Evolutionary conservation across 768 basidiomycete genomes (phyloP).

Genomic region (Amanita inopinata): DNA sequence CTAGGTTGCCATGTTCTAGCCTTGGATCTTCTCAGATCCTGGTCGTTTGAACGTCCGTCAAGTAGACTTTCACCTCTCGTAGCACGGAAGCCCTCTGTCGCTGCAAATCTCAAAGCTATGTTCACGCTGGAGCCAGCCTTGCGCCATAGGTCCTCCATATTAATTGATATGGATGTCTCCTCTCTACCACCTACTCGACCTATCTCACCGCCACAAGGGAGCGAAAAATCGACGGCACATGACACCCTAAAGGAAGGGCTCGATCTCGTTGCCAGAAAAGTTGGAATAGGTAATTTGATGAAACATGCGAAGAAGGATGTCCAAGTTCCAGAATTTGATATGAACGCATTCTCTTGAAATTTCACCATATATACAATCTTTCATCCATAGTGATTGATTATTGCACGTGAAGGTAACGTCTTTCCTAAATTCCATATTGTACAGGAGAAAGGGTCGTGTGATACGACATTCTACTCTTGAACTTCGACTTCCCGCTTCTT

Average conservation of each 20-base stretch:
- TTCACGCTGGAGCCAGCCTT: slow-evolving; percentile 43
- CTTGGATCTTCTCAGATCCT: slow-evolving; percentile 78
- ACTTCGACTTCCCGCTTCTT: slow-evolving; percentile 79
- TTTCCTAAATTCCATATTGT: neutral
- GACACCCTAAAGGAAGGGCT: slow-evolving; percentile 39
- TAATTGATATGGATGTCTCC: slow-evolving; percentile 84
- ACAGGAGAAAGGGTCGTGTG: neutral
- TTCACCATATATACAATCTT: neutral
- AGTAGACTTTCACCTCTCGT: slow-evolving; percentile 18
- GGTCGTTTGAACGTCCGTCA: slow-evolving; percentile 84
- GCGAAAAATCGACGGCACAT: slow-evolving; percentile 17
- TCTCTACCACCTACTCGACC: slow-evolving; percentile 49
- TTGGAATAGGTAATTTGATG: slow-evolving; percentile 75
- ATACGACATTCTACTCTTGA: slow-evolving; percentile 27
- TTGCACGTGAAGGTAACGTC: slow-evolving; percentile 1
- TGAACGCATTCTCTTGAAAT: slow-evolving; percentile 60
- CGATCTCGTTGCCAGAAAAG: slow-evolving; percentile 55
- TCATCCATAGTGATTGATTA: neutral
- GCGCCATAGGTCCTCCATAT: slow-evolving; percentile 60
- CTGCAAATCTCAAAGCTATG: slow-evolving; percentile 34
- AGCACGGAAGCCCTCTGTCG: slow-evolving; percentile 12
- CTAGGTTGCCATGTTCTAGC: slow-evolving; percentile 95
- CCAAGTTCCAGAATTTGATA: slow-evolving; percentile 80
- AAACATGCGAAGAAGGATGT: slow-evolving; percentile 88
- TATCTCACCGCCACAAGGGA: slow-evolving; percentile 32